Evolutionary conservation across 805 yeast genomes (phyloP).

Genomic region (Candida xyloterini): DNA sequence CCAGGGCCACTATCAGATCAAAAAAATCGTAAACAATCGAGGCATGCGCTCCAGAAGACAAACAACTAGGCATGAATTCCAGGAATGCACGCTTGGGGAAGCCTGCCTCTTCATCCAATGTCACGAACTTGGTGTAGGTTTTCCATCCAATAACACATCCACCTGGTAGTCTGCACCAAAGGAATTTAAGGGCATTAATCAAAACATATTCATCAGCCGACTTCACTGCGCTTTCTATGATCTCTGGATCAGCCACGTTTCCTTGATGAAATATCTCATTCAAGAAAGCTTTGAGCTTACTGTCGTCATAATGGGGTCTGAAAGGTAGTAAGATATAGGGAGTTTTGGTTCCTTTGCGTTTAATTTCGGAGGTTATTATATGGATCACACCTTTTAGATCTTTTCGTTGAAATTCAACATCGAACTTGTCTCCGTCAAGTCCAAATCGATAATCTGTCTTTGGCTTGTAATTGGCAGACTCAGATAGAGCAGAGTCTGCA

Average conservation of each 20-base stretch:
- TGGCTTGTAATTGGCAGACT: conserved; percentile 16
- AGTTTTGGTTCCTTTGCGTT: conserved; percentile 59
- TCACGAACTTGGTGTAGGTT: conserved; percentile 66
- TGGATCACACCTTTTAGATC: conserved; percentile 68
- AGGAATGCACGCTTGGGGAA: conserved; percentile 73
- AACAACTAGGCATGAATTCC: conserved; percentile 79
- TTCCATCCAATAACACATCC: conserved; percentile 85
- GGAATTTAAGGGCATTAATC: conserved; percentile 70
- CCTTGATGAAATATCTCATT: conserved; percentile 56
- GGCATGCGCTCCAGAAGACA: conserved; percentile 82
- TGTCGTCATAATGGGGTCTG: conserved; percentile 65
- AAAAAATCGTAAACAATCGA: conserved; percentile 85
- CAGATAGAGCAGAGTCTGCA: conserved; percentile 21
- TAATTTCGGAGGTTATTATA: conserved; percentile 67
- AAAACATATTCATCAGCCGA: conserved; percentile 66
- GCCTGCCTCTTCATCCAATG: conserved; percentile 59
- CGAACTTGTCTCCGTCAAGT: conserved; percentile 23
- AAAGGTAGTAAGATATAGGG: conserved; percentile 77
- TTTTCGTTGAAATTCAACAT: conserved; percentile 54
- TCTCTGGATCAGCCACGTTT: conserved; percentile 40
- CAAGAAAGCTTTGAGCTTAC: conserved; percentile 55
- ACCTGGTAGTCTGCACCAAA: conserved; percentile 84
- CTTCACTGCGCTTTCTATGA: conserved; percentile 42
- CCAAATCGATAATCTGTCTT: conserved; percentile 31
- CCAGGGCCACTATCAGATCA: conserved; percentile 71